Evolutionary conservation across 75 land plant species (phyloP), one percentile per base, ranked within the genome.

Genomic region (Pinus tabuliformis): DNA sequence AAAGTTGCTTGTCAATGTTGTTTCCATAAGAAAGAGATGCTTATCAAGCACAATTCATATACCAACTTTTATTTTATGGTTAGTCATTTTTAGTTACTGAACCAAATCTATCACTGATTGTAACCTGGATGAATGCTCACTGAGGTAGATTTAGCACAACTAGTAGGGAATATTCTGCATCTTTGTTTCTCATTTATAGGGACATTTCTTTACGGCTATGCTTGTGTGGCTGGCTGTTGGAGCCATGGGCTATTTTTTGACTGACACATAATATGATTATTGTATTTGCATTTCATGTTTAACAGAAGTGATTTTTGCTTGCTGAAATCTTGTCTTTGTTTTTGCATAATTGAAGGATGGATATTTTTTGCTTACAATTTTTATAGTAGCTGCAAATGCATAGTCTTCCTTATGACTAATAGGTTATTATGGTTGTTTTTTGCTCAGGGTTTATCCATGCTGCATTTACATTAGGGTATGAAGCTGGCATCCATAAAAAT

Each of bases 381-480:
- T 4, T 56, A 17, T 20, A 57, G 13, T 56, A 30, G 58, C 26
- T 56, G 6, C 22, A 49, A 49, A 9, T 49, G 54, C 54, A 9
- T 49, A 58, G 20, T 73, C n/a, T 30, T 56, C 28, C 18, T 42
- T 30, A 20, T 72, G 21, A 28, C 28, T 78, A 76, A 11, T 78
- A 37, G 78, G 54, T 52, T 42, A 21, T 13, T 22, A 18, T 59
- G 54, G 26, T 39, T 71, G 62, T 20, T 49, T 49, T 9, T 54
- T 72, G 26, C 83, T 16, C 94, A 97, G 99, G 99, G 14, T 97
- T 97, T 73, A 82, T 86, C 22, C 99, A 97, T 86, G 73, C 99
- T 28, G 99, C 99, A 66, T 97, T 92, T 78, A 62, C 87, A 62
- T 84, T 97, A 77, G 99, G 99, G 62, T 97, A 92, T 89, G 99